Conservation (phyloP, 768 basidiomycete genomes). For the Lactifluus rugatus region DNA sequence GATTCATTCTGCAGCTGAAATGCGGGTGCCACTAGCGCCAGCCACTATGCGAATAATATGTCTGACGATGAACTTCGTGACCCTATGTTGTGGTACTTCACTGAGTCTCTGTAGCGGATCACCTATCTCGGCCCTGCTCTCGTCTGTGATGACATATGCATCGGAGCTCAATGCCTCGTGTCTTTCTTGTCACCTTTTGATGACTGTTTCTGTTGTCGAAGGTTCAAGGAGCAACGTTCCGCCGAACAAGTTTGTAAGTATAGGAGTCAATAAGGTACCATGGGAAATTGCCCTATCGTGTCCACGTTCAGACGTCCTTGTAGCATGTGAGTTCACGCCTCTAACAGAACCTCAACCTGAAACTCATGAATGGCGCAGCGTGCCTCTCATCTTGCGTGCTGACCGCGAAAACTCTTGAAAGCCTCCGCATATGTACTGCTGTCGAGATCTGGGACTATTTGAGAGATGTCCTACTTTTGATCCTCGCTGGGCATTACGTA, state of each 20-base stretch:
- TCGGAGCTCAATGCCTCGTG: background rate
- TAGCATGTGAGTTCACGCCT: slow-evolving; percentile 32
- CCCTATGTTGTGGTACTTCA: background rate
- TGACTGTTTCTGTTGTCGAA: background rate
- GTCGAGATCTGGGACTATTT: slow-evolving; percentile 50
- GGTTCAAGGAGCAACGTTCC: background rate
- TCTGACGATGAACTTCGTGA: slow-evolving; percentile 13
- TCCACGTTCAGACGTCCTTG: slow-evolving; percentile 27
- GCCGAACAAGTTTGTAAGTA: background rate
- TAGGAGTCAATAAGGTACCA: background rate
- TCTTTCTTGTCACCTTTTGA: slow-evolving; percentile 7
- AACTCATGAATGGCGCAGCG: slow-evolving; percentile 9
- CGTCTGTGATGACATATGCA: background rate
- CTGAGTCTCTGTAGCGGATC: background rate
- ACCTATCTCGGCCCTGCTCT: background rate
- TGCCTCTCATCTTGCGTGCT: slow-evolving; percentile 28
- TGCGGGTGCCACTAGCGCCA: background rate
- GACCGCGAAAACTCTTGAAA: slow-evolving; percentile 18
- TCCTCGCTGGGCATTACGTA: slow-evolving; percentile 36
- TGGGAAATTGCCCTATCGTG: slow-evolving; percentile 12
- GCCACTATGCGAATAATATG: background rate
- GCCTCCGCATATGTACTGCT: slow-evolving; percentile 30
- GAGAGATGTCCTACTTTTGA: slow-evolving; percentile 38
- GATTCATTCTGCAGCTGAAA: background rate
- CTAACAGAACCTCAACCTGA: background rate